Base-by-base conservation (phyloP, 2,329 filamentous ascomycete species). In the Beauveria rudraprayagi region DNA sequence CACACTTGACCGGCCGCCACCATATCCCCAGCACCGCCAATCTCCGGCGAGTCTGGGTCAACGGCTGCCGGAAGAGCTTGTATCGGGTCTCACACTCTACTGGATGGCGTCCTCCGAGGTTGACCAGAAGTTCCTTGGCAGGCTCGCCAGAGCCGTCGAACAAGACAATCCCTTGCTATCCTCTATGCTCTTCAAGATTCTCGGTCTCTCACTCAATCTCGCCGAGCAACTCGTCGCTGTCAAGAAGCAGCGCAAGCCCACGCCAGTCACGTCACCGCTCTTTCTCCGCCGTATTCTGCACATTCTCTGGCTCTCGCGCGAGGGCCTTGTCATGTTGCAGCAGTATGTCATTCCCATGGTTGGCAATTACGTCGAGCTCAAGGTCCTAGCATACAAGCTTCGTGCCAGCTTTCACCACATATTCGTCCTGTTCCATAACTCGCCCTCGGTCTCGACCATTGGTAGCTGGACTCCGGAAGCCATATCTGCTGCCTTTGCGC, bases 351-450 rank as follows among this genome's bases (percentile, higher is more conserved):
- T 97, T 22, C 94, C 93, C 47, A 90, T 88, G 83, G 90, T 91
- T 61, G 86, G 82, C 66, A 88, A 84, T 69, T 91, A 86, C 75
- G 85, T 80, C 69, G 92, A 96, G 72, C 85, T 96, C 61, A 92
- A 92, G 70, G 92, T 97, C 50, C 82, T 99, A 65, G 88, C 90
- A 22, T 91, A 91, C 72, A 99, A 97, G 75, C 82, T 99, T 16
- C 87, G 91, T 63, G 94, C 94, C 17, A 96, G 91, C 22, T 96
- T 97, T 71, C 94, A 95, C 68, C 93, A 99, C 76, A 91, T 99
- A 66, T 96, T 96, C 72, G 94, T 96, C 59, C 83, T 97, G 14
- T 97, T 97, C 71, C 91, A 97, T 77, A 97, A 97, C 74, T 86
- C 91, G 58, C 93, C 93, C 0, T 82, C 88, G 0, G 83, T 96